These are phyloP conservation scores for Themeda triandra DNA, from an alignment of 176 grass and related monocot species.

Conservation along the genomic window DNA sequence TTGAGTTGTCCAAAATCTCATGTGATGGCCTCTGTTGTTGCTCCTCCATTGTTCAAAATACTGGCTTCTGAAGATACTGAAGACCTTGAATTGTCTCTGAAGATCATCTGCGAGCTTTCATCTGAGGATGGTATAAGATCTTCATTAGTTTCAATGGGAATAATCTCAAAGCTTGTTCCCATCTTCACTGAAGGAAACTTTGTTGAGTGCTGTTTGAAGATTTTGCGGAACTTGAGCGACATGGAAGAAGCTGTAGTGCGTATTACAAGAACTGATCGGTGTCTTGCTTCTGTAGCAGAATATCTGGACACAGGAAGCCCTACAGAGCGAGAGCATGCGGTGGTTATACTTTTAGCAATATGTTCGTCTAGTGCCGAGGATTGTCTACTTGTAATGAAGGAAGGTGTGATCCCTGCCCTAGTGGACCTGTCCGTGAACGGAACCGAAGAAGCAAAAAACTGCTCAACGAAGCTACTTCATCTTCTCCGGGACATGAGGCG, in stretches of 20 bases:
- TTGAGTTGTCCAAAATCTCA: slow-evolving; percentile 33
- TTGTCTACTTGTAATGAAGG: slow-evolving; percentile 75
- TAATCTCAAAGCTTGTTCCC: slow-evolving; percentile 60
- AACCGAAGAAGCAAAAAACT: slow-evolving; percentile 51
- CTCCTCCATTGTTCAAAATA: slow-evolving; percentile 43
- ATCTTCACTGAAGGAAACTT: slow-evolving; percentile 59
- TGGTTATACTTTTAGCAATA: slow-evolving; percentile 60
- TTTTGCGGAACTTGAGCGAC: slow-evolving; percentile 62
- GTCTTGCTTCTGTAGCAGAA: slow-evolving; percentile 65
- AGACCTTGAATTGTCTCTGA: slow-evolving; percentile 51
- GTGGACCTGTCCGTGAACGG: slow-evolving; percentile 86
- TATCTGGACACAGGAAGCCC: slow-evolving; percentile 66
- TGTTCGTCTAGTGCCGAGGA: slow-evolving; percentile 59
- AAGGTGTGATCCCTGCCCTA: slow-evolving; percentile 90
- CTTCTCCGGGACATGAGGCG: slow-evolving; percentile 73
- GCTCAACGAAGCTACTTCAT: slow-evolving; percentile 60
- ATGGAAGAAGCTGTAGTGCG: slow-evolving; percentile 47
- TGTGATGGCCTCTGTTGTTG: slow-evolving; percentile 45
- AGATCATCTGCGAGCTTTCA: slow-evolving; percentile 69
- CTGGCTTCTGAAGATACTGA: slow-evolving; percentile 56
- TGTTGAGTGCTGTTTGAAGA: slow-evolving; percentile 55
- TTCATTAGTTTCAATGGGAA: slow-evolving; percentile 53
- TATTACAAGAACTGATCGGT: slow-evolving; percentile 51
- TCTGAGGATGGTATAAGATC: slow-evolving; percentile 47
- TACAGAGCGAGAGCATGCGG: slow-evolving; percentile 65